phyloP scores from a whole-genome alignment of 176 grass and related monocot genomes.

The Puya raimondii region DNA sequence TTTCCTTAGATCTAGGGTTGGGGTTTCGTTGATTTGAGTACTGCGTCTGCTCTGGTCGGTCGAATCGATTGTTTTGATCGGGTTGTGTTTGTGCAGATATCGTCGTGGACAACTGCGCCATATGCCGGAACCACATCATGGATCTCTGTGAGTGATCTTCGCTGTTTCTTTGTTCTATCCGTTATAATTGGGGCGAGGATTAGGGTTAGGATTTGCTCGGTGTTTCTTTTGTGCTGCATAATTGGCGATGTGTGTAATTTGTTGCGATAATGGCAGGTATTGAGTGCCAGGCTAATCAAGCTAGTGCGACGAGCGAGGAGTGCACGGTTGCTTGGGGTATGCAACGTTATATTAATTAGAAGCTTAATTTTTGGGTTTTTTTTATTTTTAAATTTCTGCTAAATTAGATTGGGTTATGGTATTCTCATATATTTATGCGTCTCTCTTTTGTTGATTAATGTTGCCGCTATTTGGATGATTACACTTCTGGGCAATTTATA shows the following conservation, averaged over 20 bases:
- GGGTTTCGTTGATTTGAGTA: not conserved
- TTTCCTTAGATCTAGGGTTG: not conserved
- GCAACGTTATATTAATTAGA: constrained; percentile 2
- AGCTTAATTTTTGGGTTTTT: not conserved
- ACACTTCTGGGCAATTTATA: no score
- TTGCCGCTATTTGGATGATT: no score
- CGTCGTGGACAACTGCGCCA: constrained; percentile 97
- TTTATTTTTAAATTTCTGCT: not conserved
- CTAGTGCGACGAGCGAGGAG: constrained; percentile 91
- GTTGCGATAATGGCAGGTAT: constrained; percentile 45
- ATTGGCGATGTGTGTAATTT: no score
- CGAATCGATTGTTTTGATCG: not conserved
- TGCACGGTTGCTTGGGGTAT: constrained; percentile 99
- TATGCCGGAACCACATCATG: constrained; percentile 99
- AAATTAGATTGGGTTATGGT: no score
- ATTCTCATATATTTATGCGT: no score
- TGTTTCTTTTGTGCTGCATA: not conserved
- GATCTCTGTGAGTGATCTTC: constrained; percentile 72
- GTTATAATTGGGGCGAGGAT: constrained; percentile 16
- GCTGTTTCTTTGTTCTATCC: constrained; percentile 11
- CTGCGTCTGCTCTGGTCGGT: not conserved
- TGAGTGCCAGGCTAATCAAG: constrained; percentile 99
- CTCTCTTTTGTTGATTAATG: no score
- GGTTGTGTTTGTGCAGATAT: constrained; percentile 45
- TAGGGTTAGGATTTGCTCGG: constrained; percentile 13